Evolutionary conservation across 192 early-diverging fungal genomes (phyloP).

Genomic region (Backusella macrospora): DNA sequence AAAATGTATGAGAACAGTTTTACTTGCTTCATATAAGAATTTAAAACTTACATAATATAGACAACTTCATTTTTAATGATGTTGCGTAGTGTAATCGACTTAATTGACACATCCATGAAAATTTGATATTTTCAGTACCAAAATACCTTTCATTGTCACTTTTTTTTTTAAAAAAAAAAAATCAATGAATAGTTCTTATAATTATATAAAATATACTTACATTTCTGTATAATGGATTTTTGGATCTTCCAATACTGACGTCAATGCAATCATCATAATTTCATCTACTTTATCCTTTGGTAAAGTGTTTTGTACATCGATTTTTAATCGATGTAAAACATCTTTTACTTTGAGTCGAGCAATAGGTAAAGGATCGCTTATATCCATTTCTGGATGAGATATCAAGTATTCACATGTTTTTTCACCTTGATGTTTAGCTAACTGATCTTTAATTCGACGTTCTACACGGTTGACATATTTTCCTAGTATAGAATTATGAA

Average conservation of each 20-base stretch:
- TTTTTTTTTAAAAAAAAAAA: not conserved
- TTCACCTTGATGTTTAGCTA: not conserved
- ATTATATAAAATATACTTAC: constrained; percentile 4
- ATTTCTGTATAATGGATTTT: constrained; percentile 11
- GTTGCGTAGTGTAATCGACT: not conserved
- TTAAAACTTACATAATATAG: constrained; percentile 13
- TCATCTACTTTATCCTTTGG: constrained; percentile 8
- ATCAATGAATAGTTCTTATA: too few species aligned
- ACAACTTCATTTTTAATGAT: constrained; percentile 1
- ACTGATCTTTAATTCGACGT: constrained; percentile 11
- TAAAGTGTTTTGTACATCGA: not conserved
- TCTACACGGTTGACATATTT: constrained; percentile 13
- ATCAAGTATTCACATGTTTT: not conserved
- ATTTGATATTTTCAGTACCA: constrained; percentile 9
- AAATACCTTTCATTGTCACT: not conserved
- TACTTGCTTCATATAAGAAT: not conserved
- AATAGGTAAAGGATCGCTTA: not conserved
- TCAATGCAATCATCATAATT: constrained; percentile 14
- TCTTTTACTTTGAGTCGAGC: not conserved
- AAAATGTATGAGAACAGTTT: not conserved
- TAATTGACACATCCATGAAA: not conserved
- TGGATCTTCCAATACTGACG: not conserved
- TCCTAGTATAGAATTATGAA: constrained; percentile 1
- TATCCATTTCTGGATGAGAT: not conserved
- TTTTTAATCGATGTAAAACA: not conserved